Evolutionary conservation across 257 asterid species (phyloP).

Genomic region (Haberlea rhodopensis): DNA sequence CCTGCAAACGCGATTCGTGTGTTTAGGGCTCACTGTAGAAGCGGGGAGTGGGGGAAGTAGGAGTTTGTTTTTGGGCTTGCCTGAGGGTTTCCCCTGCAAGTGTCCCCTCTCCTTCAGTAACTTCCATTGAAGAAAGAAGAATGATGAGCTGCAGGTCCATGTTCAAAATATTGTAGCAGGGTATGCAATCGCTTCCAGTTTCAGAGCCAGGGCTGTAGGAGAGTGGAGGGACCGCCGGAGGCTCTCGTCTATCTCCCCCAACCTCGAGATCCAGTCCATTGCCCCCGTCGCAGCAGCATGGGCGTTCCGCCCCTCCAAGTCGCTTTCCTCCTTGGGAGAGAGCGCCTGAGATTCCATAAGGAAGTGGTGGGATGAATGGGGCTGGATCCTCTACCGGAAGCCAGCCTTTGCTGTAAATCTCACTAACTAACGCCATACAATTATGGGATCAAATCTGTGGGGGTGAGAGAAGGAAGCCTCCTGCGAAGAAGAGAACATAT

Average conservation of each 20-base stretch:
- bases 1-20: too few species aligned
- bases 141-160: conserved; percentile 33
- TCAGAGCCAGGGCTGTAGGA: conserved; percentile 35
- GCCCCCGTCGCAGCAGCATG: conserved; percentile 34
- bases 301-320: conserved; percentile 63
- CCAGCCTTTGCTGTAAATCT: conserved; percentile 75
- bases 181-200: conserved; percentile 58
- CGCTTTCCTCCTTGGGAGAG: conserved; percentile 47
- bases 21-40: too few species aligned
- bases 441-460: too few species aligned
- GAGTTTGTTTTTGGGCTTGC: too few species aligned
- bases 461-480: too few species aligned
- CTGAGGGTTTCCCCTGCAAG: too few species aligned
- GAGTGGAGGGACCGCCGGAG: conserved; percentile 45
- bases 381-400: conserved; percentile 70
- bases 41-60: too few species aligned
- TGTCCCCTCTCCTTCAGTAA: too few species aligned
- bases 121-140: too few species aligned
- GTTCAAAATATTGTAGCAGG: conserved; percentile 38
- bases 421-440: too few species aligned
- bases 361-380: conserved; percentile 85
- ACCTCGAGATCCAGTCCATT: conserved; percentile 50
- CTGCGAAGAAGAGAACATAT: too few species aligned
- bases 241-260: conserved; percentile 54
- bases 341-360: conserved; percentile 51